Base-by-base conservation (phyloP, 1,139 yeast genomes). In the Saccharomyces hybrid region DNA sequence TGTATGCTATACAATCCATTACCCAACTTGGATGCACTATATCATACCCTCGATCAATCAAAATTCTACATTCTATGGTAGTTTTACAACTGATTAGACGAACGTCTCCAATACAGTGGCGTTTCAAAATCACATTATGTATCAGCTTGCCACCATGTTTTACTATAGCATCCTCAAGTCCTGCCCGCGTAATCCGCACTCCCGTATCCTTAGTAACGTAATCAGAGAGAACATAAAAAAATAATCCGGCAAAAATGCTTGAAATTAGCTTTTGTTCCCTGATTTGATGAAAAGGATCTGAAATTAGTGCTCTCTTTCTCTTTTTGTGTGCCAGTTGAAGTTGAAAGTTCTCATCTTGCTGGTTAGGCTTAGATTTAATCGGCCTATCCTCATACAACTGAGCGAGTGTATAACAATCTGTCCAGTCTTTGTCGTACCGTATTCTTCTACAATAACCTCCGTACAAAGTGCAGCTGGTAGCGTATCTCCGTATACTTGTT, bases 1-100 rank as follows among this genome's bases (percentile, higher is more conserved):
- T 63, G 23, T 74, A 69, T 13, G 70, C 63, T 2, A 88, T 71
- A 62, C 95, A 82, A 59, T 87, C 90, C 49, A 81, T 73, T 7
- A 89, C 68, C 96, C 97, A 93, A 20, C 70, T 69, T 0, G 95
- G 91, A 53, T 71, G 76, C 6, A 89, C 65, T 0, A 91, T 74
- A 62, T 85, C 88, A 60, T 75, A 78, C 0, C 84, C 84, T 38
- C 74, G 66, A 4, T 74, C 68, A 3, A 74, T 64, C 51, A 82
- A 69, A 0, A 73, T 71, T 8, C 70, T 67, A 7, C 83, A 79
- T 47, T 75, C 77, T 0, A 78, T 73, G 0, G 86, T 77, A 13
- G 68, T 55, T 48, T 72, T 76, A 54, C 82, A 85, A 14, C 86
- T 79, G 16, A 87, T 26, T 71, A 72, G 32, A 31, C 63, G 60